Evolutionary conservation across 2,329 filamentous ascomycete genomes (phyloP), one percentile per base, ranked within the genome.

Genomic region (Fusarium verticillioides): DNA sequence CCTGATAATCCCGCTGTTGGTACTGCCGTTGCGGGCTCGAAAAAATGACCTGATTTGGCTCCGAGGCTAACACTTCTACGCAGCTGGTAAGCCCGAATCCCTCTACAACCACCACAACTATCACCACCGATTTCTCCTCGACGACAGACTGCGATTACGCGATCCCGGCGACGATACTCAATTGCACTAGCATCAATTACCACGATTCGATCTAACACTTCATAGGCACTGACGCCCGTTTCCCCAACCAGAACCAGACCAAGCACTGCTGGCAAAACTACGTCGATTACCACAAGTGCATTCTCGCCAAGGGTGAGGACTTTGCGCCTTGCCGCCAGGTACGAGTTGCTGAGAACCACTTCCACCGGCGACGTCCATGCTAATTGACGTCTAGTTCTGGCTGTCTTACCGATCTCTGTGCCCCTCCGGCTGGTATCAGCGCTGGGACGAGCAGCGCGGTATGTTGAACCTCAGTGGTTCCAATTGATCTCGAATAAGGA

Each of bases 201-300:
- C 58, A 32, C 52, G 70, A 54, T 47, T 39, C 50, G 56, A 69
- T 69, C 74, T 78, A 44, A 76, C 72, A 47, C 61, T 62, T 66
- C 59, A 54, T 72, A 98, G 96, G 96, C 89, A 97, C 97, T 88
- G 96, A 99, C 85, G 96, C 96, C 86, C 96, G 96, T 85, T 99
- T 98, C 89, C 96, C 96, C 82, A 97, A 99, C 90, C 88, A 91
- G 89, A 99, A 99, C 89, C 94, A 96, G 88, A 93, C 95, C 87
- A 98, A 98, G 93, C 95, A 99, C 91, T 99, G 96, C 94, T 99
- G 96, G 96, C 97, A 99, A 86, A 99, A 99, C 91, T 99, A 99
- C 87, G 96, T 99, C 88, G 96, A 99, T 87, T 98, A 99, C 90
- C 94, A 99, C 92, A 99, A 99, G 91, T 99, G 96, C 89, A 95